These are phyloP conservation scores for Chondrostereum purpureum DNA, from an alignment of 1,284 basidiomycete genomes.

Conservation along the genomic window DNA sequence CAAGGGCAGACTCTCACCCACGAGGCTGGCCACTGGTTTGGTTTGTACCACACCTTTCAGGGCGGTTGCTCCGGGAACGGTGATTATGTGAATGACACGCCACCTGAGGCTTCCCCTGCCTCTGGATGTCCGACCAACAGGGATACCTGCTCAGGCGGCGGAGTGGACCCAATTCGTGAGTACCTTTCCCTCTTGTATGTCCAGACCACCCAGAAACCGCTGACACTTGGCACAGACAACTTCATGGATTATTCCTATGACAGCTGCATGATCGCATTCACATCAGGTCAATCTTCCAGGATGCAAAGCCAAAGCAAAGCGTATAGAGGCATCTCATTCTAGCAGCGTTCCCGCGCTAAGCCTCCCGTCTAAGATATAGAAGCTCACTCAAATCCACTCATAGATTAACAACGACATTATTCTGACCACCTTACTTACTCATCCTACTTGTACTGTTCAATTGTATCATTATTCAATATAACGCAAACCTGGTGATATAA, in stretches of 20 bases:
- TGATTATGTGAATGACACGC: slow-evolving; percentile 33
- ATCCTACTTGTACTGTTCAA: too few species aligned
- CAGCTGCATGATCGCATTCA: slow-evolving; percentile 30
- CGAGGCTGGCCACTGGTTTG: slow-evolving; percentile 17
- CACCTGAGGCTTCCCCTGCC: slow-evolving; percentile 25
- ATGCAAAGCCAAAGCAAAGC: slow-evolving; percentile 23
- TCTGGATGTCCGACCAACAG: slow-evolving; percentile 27
- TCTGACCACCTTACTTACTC: too few species aligned
- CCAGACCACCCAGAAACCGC: too few species aligned
- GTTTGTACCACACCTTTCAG: slow-evolving; percentile 19
- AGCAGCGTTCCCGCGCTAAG: too few species aligned
- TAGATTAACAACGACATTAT: too few species aligned
- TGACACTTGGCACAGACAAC: slow-evolving; percentile 26
- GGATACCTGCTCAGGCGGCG: slow-evolving; percentile 27
- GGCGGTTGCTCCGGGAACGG: slow-evolving; percentile 32
- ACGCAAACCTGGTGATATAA: too few species aligned
- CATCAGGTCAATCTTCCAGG: slow-evolving; percentile 22
- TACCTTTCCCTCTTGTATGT: too few species aligned
- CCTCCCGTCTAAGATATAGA: too few species aligned
- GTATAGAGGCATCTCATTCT: slow-evolving; percentile 21
- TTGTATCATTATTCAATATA: too few species aligned
- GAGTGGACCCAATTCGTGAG: slow-evolving; percentile 25
- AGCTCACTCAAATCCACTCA: too few species aligned
- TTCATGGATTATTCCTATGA: too few species aligned
- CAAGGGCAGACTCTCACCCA: slow-evolving; percentile 18